phyloP scores from a whole-genome alignment of 139 green algal species.

The Pleodorina starrii region DNA sequence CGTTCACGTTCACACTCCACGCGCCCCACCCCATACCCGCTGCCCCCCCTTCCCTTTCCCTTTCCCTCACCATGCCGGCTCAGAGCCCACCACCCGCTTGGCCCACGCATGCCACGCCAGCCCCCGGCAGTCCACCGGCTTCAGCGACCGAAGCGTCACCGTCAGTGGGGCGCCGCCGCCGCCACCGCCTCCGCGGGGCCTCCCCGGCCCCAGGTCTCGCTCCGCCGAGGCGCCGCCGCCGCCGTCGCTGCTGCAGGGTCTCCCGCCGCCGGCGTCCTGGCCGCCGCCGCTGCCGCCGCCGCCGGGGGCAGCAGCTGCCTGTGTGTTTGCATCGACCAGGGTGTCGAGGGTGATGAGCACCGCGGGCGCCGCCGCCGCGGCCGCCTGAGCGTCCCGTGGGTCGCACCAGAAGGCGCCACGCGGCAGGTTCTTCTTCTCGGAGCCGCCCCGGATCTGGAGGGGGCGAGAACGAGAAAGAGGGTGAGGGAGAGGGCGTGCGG shows the following conservation, averaged over 20 bases:
- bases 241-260: neutral
- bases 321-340: neutral
- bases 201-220: too few species aligned
- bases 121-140: slow-evolving; percentile 69
- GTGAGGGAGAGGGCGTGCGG: neutral
- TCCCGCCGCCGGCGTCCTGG: neutral
- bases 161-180: neutral
- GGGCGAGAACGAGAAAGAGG: neutral
- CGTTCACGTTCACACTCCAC: too few species aligned
- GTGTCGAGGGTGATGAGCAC: slow-evolving; percentile 11
- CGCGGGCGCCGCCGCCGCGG: neutral
- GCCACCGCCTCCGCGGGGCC: neutral
- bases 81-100: slow-evolving; percentile 50
- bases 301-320: neutral
- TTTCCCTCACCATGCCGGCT: slow-evolving; percentile 43
- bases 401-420: slow-evolving; percentile 65
- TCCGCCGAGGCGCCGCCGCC: neutral
- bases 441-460: slow-evolving; percentile 57
- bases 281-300: neutral
- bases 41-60: too few species aligned
- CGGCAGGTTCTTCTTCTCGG: slow-evolving; percentile 77
- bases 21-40: too few species aligned
- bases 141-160: neutral
- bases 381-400: neutral
- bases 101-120: slow-evolving; percentile 81